A percentile compares a stretch with the other conserved stretches of the same genome.
These are phyloP conservation scores for Mycosarcoma mackinlayi DNA, from an alignment of 1,284 basidiomycete genomes.

Conservation along the genomic window DNA sequence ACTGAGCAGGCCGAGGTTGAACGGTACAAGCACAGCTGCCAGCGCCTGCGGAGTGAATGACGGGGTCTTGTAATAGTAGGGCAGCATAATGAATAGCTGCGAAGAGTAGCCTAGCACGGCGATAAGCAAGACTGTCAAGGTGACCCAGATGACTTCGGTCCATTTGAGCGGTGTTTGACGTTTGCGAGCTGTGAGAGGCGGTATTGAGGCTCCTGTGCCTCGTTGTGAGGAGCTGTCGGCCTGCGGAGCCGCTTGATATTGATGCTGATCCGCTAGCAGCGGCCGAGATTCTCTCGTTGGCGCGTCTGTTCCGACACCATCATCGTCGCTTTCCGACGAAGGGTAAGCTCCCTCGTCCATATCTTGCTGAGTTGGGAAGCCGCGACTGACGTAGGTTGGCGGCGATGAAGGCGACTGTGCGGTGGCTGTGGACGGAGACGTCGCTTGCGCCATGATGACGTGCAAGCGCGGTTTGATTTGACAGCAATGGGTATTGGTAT, in stretches of 20 bases:
- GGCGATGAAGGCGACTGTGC: neutral
- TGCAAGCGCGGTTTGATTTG: neutral
- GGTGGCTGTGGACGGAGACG: neutral
- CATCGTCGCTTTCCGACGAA: slow-evolving; percentile 31
- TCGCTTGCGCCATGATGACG: neutral
- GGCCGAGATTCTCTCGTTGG: slow-evolving; percentile 1
- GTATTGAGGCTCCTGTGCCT: neutral
- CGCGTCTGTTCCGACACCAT: slow-evolving; percentile 2
- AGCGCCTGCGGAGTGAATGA: slow-evolving; percentile 73
- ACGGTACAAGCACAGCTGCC: slow-evolving; percentile 79
- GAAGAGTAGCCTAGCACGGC: slow-evolving; percentile 55
- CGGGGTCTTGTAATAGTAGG: slow-evolving; percentile 54
- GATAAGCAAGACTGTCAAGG: slow-evolving; percentile 40
- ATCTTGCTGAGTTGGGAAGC: neutral
- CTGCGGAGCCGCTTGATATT: neutral
- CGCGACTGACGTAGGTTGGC: neutral
- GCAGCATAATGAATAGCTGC: slow-evolving; percentile 59
- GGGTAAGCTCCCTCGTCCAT: slow-evolving; percentile 18
- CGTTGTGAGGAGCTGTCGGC: neutral
- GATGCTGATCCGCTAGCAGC: slow-evolving; percentile 8
- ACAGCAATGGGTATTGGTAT: no score
- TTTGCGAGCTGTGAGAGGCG: neutral
- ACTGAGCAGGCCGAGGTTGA: slow-evolving; percentile 76
- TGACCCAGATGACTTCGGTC: slow-evolving; percentile 46
- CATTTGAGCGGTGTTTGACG: slow-evolving; percentile 38